phyloP scores from a whole-genome alignment of 2,329 filamentous ascomycete genomes.

The Fonsecaea pugnacius region DNA sequence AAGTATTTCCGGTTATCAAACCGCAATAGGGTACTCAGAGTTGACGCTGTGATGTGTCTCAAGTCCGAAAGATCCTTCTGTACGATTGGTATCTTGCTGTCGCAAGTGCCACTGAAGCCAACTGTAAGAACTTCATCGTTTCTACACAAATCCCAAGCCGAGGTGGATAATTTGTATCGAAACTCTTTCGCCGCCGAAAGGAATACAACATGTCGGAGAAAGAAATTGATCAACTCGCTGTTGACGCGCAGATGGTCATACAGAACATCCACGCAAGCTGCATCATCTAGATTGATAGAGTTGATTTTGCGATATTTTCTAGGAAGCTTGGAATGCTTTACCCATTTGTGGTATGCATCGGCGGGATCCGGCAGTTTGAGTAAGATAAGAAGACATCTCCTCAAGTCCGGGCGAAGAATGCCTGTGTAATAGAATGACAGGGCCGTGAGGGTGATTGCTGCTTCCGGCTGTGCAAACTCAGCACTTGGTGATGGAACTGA shows the following conservation, averaged over 20 bases:
- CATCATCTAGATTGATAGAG: conserved; percentile 65
- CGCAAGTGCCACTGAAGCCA: conserved; percentile 73
- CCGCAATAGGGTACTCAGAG: conserved; percentile 63
- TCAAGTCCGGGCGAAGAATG: conserved; percentile 57
- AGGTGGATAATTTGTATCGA: conserved; percentile 46
- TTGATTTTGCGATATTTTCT: conserved; percentile 48
- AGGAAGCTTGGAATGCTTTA: conserved; percentile 40
- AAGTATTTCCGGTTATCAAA: conserved; percentile 52
- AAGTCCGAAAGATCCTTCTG: conserved; percentile 62
- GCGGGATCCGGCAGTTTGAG: conserved; percentile 57
- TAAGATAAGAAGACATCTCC: conserved; percentile 54
- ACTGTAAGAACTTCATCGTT: conserved; percentile 53
- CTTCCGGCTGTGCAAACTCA: conserved; percentile 67
- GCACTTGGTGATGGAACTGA: conserved; percentile 60
- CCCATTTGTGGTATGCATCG: conserved; percentile 52
- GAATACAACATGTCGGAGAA: conserved; percentile 63
- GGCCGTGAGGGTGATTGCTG: conserved; percentile 60
- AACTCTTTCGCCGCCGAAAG: conserved; percentile 47
- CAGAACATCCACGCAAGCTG: conserved; percentile 53
- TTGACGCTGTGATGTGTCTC: conserved; percentile 69
- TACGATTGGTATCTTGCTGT: conserved; percentile 60
- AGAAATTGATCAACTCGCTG: conserved; percentile 67
- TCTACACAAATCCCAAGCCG: conserved; percentile 68
- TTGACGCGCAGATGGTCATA: conserved; percentile 60
- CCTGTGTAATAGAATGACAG: conserved; percentile 64